A percentile compares a stretch with the other conserved stretches of the same genome.
These are phyloP conservation scores for Picea engelmannii DNA, from an alignment of 83 land plant genomes.

Conservation along the genomic window DNA sequence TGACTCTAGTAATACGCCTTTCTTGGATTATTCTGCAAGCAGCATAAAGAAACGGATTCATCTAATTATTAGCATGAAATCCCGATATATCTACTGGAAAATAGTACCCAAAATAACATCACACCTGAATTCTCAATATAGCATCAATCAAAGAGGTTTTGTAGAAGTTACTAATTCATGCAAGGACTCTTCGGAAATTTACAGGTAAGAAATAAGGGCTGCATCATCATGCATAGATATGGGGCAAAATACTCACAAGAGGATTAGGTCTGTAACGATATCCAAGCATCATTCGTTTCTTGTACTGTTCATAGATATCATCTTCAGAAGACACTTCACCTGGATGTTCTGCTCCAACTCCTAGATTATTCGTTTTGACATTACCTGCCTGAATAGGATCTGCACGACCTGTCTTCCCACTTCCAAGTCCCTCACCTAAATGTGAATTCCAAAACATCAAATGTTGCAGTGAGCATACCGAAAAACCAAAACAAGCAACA, in stretches of 20 bases:
- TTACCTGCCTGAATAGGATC: conserved; percentile 92
- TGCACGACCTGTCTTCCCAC: conserved; percentile 86
- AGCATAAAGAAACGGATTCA: conserved; percentile 14
- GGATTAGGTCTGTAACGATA: conserved; percentile 96
- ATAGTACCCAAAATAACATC: too few relatives aligned
- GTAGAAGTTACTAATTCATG: too few relatives aligned
- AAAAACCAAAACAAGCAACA: not conserved
- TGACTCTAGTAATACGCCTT: conserved; percentile 70
- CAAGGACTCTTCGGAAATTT: too few relatives aligned
- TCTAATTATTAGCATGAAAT: not conserved
- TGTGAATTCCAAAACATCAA: conserved; percentile 3
- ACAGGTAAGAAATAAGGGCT: too few relatives aligned
- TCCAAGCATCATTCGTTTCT: conserved; percentile 99
- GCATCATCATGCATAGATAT: too few relatives aligned
- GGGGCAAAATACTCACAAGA: conserved; percentile 53
- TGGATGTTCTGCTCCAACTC: conserved; percentile 93
- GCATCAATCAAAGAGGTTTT: too few relatives aligned
- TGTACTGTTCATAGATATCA: conserved; percentile 99
- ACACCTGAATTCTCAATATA: too few relatives aligned
- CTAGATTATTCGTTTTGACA: conserved; percentile 85
- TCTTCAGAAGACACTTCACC: conserved; percentile 96
- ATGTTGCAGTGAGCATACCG: too few relatives aligned
- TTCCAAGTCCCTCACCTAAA: conserved; percentile 98
- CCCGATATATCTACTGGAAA: too few relatives aligned
- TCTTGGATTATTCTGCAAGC: conserved; percentile 81